These are phyloP conservation scores for Heritiera littoralis DNA, from an alignment of 345 rosid species.

Conservation along the genomic window DNA sequence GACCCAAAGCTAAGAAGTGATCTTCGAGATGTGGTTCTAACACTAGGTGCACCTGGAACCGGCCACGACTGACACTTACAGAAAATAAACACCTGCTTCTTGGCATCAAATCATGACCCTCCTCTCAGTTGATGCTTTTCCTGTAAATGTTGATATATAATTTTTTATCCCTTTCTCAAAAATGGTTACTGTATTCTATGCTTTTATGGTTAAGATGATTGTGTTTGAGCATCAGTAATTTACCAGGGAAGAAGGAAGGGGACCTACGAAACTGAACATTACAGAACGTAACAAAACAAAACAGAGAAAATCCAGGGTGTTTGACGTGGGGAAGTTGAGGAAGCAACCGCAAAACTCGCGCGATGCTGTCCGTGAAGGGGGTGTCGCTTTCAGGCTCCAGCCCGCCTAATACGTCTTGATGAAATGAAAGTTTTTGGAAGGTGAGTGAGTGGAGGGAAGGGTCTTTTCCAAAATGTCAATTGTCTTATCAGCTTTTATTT, in stretches of 20 bases:
- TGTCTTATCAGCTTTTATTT: conserved; percentile 18
- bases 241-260: not conserved
- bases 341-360: conserved; percentile 56
- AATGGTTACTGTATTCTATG: not conserved
- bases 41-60: conserved; percentile 68
- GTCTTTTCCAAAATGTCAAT: conserved; percentile 9
- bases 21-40: conserved; percentile 65
- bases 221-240: not conserved
- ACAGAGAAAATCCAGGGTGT: not conserved
- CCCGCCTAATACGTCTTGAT: conserved; percentile 29
- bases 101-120: not conserved
- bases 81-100: not conserved
- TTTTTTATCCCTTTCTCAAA: not conserved
- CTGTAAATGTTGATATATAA: not conserved
- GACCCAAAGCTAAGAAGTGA: conserved; percentile 51
- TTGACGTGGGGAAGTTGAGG: not conserved
- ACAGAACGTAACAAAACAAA: not conserved
- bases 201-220: not conserved
- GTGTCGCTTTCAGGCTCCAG: conserved; percentile 22
- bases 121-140: not conserved
- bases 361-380: conserved; percentile 32
- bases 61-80: conserved; percentile 22
- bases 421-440: too few species aligned
- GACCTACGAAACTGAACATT: not conserved
- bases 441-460: not conserved